Evolutionary conservation across 495 filamentous ascomycete genomes (phyloP).

Genomic region (Staphylotrichum longicolle): DNA sequence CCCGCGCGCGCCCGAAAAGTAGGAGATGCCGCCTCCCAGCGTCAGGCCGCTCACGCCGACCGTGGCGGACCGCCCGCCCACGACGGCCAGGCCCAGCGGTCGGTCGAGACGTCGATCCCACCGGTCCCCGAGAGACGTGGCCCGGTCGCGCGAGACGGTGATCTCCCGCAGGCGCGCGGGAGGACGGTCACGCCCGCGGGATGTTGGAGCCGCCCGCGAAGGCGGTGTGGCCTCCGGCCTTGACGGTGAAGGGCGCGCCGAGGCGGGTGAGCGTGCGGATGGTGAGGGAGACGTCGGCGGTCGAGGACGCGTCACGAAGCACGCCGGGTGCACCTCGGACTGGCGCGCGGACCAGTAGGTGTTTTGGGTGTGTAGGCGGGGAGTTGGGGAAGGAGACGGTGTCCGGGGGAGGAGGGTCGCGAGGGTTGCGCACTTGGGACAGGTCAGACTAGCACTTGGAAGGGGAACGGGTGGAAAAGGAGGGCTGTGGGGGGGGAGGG

Average conservation of each 20-base stretch:
- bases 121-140: constrained; percentile 41
- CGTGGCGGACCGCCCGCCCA: constrained; percentile 53
- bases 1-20: constrained; percentile 29
- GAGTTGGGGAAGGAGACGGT: constrained; percentile 25
- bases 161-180: constrained; percentile 43
- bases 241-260: constrained; percentile 49
- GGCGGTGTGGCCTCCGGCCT: constrained; percentile 53
- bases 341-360: constrained; percentile 53
- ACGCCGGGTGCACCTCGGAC: constrained; percentile 36
- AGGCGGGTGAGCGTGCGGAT: constrained; percentile 34
- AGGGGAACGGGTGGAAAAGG: neutral
- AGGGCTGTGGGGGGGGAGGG: no score
- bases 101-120: constrained; percentile 58
- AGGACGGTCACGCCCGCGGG: constrained; percentile 54
- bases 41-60: constrained; percentile 61
- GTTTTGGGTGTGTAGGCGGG: constrained; percentile 21
- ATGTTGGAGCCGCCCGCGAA: constrained; percentile 50
- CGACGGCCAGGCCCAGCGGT: constrained; percentile 45
- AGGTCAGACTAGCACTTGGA: neutral
- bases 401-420: constrained; percentile 18
- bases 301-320: constrained; percentile 40
- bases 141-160: constrained; percentile 33
- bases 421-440: constrained; percentile 22
- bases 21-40: constrained; percentile 56
- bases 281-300: constrained; percentile 40